Evolutionary conservation across 179 eudicot genomes (phyloP).

Genomic region (Silene coronaria): DNA sequence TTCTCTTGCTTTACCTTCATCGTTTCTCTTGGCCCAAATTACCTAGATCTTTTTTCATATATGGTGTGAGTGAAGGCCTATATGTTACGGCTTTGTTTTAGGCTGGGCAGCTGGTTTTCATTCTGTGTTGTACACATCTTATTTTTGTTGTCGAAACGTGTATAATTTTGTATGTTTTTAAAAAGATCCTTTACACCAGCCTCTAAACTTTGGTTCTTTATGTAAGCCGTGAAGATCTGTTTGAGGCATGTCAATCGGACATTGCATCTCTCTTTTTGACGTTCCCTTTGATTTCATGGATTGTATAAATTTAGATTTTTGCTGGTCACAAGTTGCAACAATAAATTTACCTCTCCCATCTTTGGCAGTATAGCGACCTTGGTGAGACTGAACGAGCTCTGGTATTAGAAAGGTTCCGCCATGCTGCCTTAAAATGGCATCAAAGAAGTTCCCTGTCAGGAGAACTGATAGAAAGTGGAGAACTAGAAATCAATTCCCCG

Average conservation of each 20-base stretch:
- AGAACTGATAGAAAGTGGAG: slow-evolving; percentile 36
- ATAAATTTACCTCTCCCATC: background rate
- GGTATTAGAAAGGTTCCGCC: slow-evolving; percentile 49
- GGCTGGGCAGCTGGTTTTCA: too few relatives aligned
- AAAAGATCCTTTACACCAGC: background rate
- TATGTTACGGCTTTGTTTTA: background rate
- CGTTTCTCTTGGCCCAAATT: background rate
- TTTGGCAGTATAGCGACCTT: slow-evolving; percentile 83
- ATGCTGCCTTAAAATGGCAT: slow-evolving; percentile 59
- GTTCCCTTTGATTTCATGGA: background rate
- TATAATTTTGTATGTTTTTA: background rate
- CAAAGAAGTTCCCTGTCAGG: slow-evolving; percentile 30
- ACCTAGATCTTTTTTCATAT: background rate
- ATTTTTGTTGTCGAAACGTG: background rate
- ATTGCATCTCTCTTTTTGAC: background rate
- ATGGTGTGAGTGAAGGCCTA: background rate
- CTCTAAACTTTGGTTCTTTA: background rate
- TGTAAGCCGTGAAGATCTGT: background rate
- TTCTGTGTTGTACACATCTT: too few relatives aligned
- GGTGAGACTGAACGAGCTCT: slow-evolving; percentile 65
- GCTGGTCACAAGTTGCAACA: background rate
- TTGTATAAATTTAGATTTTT: background rate
- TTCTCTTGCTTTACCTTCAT: background rate
- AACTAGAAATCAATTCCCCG: slow-evolving; percentile 53
- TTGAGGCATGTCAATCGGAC: background rate